phyloP scores from a whole-genome alignment of 768 basidiomycete genomes.

The Russula lepida region DNA sequence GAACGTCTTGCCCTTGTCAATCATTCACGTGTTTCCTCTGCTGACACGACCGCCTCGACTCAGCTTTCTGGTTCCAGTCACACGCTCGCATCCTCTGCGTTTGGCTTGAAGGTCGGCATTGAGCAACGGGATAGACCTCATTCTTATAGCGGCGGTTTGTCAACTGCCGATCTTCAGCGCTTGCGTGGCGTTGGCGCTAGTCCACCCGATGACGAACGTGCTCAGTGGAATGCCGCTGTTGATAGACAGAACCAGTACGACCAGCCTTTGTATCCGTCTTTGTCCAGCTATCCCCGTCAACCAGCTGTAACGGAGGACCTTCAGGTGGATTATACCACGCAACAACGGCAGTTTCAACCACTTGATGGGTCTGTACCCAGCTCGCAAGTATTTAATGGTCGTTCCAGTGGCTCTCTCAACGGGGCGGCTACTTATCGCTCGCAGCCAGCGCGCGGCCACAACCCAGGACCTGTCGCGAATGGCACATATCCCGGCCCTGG shows the following conservation, averaged over 20 bases:
- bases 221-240: constrained; percentile 25
- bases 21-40: constrained; percentile 79
- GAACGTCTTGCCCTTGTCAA: constrained; percentile 51
- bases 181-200: constrained; percentile 54
- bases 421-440: constrained; percentile 54
- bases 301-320: constrained; percentile 26
- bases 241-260: constrained; percentile 27
- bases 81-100: constrained; percentile 44
- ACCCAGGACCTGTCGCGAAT: constrained; percentile 44
- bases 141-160: constrained; percentile 73
- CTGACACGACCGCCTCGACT: constrained; percentile 60
- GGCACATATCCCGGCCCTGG: constrained; percentile 34
- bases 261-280: constrained; percentile 56
- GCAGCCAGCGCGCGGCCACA: constrained; percentile 43
- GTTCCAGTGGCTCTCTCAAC: constrained; percentile 44
- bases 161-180: constrained; percentile 64
- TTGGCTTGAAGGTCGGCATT: constrained; percentile 44
- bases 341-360: constrained; percentile 48
- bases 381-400: constrained; percentile 31
- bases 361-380: constrained; percentile 34
- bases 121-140: constrained; percentile 73
- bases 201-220: constrained; percentile 23
- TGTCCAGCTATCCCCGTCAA: constrained; percentile 42
- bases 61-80: constrained; percentile 48
- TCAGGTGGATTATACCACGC: constrained; percentile 48